Percentiles rank a stretch among this genome's conserved stretches.
Conservation (phyloP, 2,329 filamentous ascomycete species). For the Cryphonectria carpinicola region DNA sequence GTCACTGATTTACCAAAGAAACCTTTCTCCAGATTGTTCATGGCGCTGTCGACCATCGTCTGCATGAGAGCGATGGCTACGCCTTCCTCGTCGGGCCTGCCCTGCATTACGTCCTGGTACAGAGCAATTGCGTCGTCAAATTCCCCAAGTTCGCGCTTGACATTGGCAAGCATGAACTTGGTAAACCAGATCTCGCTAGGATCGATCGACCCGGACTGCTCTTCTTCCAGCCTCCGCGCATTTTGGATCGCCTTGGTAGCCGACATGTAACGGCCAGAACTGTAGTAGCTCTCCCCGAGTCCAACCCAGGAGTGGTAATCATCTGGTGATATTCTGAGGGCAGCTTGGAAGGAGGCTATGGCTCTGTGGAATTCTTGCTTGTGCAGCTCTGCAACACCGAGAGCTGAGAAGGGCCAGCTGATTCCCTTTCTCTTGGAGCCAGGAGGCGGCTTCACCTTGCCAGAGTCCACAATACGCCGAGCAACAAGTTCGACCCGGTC, state of each 20-base stretch:
- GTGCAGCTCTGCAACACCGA: slow-evolving; percentile 93
- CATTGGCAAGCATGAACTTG: slow-evolving; percentile 94
- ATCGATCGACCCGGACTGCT: slow-evolving; percentile 48
- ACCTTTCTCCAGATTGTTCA: slow-evolving; percentile 77
- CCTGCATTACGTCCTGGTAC: slow-evolving; percentile 73
- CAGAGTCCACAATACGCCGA: slow-evolving; percentile 90
- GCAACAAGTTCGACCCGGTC: slow-evolving; percentile 93
- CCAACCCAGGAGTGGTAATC: slow-evolving; percentile 98
- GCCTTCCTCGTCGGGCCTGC: slow-evolving; percentile 76
- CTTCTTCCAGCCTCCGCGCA: slow-evolving; percentile 72
- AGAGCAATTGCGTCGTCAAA: slow-evolving; percentile 80
- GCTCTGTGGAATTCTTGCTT: slow-evolving; percentile 88
- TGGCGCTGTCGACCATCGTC: slow-evolving; percentile 80
- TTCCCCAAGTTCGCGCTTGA: slow-evolving; percentile 89
- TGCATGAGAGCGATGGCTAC: slow-evolving; percentile 88
- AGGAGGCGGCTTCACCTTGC: slow-evolving; percentile 84
- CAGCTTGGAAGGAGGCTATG: slow-evolving; percentile 89
- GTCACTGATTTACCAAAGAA: slow-evolving; percentile 82
- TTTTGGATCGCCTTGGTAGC: slow-evolving; percentile 89
- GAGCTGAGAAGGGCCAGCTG: slow-evolving; percentile 93
- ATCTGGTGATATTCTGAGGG: slow-evolving; percentile 77
- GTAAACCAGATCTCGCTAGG: slow-evolving; percentile 86
- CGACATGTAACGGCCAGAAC: slow-evolving; percentile 90
- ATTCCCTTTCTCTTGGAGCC: slow-evolving; percentile 92
- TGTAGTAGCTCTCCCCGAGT: slow-evolving; percentile 95